A percentile compares a stretch with the other conserved stretches of the same genome.
phyloP scores from a whole-genome alignment of 495 filamentous ascomycete genomes.

The Lasiosphaeris hirsuta region DNA sequence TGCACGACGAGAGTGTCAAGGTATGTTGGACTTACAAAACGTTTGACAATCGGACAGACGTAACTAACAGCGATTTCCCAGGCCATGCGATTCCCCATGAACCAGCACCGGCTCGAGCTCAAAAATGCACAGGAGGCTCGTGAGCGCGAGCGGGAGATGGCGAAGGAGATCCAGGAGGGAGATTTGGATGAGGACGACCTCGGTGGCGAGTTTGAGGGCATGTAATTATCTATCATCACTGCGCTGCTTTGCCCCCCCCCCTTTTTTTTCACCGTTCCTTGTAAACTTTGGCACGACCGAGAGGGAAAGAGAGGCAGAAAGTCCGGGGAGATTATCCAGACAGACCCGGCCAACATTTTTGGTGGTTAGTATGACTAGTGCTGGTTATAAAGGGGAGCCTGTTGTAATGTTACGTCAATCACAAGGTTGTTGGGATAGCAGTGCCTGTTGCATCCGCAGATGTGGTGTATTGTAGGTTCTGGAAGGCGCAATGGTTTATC shows the following conservation, averaged over 20 bases:
- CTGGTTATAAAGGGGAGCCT: too few species aligned
- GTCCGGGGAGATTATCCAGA: background rate
- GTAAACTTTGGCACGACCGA: slow-evolving; percentile 19
- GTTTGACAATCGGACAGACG: slow-evolving; percentile 11
- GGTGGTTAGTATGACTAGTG: too few species aligned
- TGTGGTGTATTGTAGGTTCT: too few species aligned
- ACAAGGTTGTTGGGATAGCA: too few species aligned
- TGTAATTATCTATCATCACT: slow-evolving; percentile 55
- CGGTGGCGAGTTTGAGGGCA: slow-evolving; percentile 93
- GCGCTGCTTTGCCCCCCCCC: slow-evolving; percentile 6
- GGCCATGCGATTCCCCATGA: slow-evolving; percentile 99
- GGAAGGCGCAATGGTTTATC: too few species aligned
- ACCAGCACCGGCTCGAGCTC: slow-evolving; percentile 94
- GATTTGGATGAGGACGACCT: slow-evolving; percentile 97
- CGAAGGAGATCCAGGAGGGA: slow-evolving; percentile 98
- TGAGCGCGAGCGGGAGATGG: slow-evolving; percentile 91
- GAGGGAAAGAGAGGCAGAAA: background rate
- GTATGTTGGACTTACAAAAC: slow-evolving; percentile 44
- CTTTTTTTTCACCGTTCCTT: slow-evolving; percentile 14
- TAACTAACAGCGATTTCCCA: slow-evolving; percentile 29
- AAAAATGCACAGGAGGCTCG: slow-evolving; percentile 97
- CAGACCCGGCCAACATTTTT: background rate
- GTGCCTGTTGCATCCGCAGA: too few species aligned
- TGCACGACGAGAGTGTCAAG: slow-evolving; percentile 98
- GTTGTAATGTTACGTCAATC: too few species aligned